Evolutionary conservation across 179 eudicot species (phyloP).

Genomic region (Patellifolia procumbens): DNA sequence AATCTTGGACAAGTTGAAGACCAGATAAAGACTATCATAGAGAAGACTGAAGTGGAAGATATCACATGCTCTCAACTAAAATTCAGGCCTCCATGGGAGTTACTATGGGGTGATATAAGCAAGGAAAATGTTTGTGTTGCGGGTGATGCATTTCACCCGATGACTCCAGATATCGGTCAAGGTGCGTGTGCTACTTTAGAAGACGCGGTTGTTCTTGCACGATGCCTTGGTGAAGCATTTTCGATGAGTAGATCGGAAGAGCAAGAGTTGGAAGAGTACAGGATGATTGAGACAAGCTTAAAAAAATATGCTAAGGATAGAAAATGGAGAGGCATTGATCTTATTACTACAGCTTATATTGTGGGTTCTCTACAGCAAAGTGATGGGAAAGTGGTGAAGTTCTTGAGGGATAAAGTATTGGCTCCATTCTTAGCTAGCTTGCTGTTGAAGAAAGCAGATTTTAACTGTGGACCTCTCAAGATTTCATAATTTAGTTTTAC

Average conservation of each 20-base stretch:
- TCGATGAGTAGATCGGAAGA: background rate
- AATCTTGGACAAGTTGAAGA: conserved; percentile 32
- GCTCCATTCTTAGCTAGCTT: background rate
- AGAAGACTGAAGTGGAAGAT: conserved; percentile 26
- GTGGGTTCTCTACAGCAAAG: conserved; percentile 18
- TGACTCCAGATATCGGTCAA: conserved; percentile 60
- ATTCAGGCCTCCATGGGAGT: conserved; percentile 42
- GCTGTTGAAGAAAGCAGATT: conserved; percentile 1
- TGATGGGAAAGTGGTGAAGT: conserved; percentile 13
- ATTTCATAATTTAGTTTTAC: background rate
- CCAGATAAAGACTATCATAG: conserved; percentile 21
- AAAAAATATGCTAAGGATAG: conserved; percentile 26
- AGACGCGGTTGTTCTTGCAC: conserved; percentile 41
- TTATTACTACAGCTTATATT: conserved; percentile 14
- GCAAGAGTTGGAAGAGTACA: conserved; percentile 16
- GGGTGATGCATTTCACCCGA: conserved; percentile 61
- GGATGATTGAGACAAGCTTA: conserved; percentile 36
- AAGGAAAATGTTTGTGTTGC: conserved; percentile 44
- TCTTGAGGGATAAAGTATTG: conserved; percentile 14
- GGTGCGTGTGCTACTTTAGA: conserved; percentile 56
- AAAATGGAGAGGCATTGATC: conserved; percentile 27
- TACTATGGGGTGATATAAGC: conserved; percentile 31
- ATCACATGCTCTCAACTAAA: conserved; percentile 28
- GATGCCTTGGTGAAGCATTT: conserved; percentile 37
- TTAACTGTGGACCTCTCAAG: background rate